Base-by-base conservation (phyloP, 106 monocot genomes). In the Iris macrosiphon region DNA sequence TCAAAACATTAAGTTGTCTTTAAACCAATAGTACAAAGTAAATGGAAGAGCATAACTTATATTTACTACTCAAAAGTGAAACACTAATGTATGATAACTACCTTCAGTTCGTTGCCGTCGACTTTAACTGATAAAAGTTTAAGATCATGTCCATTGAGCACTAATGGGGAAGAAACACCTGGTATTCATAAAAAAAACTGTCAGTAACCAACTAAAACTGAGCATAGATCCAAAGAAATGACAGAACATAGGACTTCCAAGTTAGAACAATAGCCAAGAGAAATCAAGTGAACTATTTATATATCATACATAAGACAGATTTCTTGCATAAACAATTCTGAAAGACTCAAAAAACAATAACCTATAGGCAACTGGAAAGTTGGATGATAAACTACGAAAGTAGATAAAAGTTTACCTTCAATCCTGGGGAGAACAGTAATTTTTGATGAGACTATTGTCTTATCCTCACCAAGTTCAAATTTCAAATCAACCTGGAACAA, bases 41-140 rank as follows among this genome's bases (percentile, higher is more conserved):
- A n/a, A n/a, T n/a, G n/a, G n/a, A n/a, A n/a, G n/a, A n/a, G n/a
- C n/a, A n/a, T n/a, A n/a, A n/a, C n/a, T n/a, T n/a, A n/a, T n/a
- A n/a, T n/a, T n/a, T n/a, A n/a, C n/a, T n/a, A n/a, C n/a, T n/a
- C n/a, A n/a, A n/a, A n/a, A n/a, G n/a, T n/a, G n/a, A n/a, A n/a
- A n/a, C n/a, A n/a, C n/a, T n/a, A n/a, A n/a, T n/a, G n/a, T n/a
- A n/a, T n/a, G 13, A 33, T 20, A 18, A 20, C 35, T 72, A 89
- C 90, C 86, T 87, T 83, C 32, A 96, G 65, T 46, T 90, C 82
- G 24, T 69, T 79, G 56, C 77, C 96, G 78, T 90, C 79, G 61
- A 96, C 52, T 78, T 96, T 96, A 32, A 96, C 77, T 25, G 86
- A 90, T 57, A 90, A 19, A 31, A 96, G 83, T 61, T 96, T 96